Conservation (phyloP, 768 basidiomycete genomes). For the Sporobolomyces pararoseus region DNA sequence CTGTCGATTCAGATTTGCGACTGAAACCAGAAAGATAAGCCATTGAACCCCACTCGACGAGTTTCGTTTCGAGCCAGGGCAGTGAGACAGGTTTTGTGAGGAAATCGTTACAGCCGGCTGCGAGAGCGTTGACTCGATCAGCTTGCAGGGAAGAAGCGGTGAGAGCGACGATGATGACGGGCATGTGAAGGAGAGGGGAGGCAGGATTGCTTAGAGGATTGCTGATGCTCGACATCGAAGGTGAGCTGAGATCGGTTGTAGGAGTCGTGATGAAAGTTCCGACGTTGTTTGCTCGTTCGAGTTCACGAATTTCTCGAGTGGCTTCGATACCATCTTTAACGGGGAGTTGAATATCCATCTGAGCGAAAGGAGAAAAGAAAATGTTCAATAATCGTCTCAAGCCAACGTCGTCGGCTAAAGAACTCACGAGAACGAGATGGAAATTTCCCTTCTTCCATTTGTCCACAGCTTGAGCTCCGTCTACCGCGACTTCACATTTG, state of each 20-base stretch:
- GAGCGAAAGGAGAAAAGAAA: constrained; percentile 6
- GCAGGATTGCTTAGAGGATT: constrained; percentile 67
- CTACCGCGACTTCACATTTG: constrained; percentile 87
- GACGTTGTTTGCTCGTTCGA: constrained; percentile 67
- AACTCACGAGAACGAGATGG: constrained; percentile 85
- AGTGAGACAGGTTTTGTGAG: constrained; percentile 94
- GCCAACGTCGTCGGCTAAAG: neutral
- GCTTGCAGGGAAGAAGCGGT: constrained; percentile 92
- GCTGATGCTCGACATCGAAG: constrained; percentile 47
- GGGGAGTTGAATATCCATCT: constrained; percentile 99
- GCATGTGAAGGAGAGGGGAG: constrained; percentile 49
- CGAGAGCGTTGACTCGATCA: constrained; percentile 94
- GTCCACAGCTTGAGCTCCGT: constrained; percentile 90
- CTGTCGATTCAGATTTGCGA: constrained; percentile 23
- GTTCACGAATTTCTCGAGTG: constrained; percentile 85
- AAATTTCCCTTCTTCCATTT: constrained; percentile 91
- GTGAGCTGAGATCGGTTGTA: constrained; percentile 54
- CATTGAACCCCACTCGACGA: constrained; percentile 99
- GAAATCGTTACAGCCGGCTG: constrained; percentile 98
- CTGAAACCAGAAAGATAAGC: constrained; percentile 44
- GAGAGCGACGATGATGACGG: constrained; percentile 98
- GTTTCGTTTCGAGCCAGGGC: constrained; percentile 94
- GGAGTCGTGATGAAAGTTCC: constrained; percentile 70
- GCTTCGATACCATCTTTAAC: constrained; percentile 98
- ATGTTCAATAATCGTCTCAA: neutral